Conservation (phyloP, 768 basidiomycete species). For the Tubosaeta sp. region DNA sequence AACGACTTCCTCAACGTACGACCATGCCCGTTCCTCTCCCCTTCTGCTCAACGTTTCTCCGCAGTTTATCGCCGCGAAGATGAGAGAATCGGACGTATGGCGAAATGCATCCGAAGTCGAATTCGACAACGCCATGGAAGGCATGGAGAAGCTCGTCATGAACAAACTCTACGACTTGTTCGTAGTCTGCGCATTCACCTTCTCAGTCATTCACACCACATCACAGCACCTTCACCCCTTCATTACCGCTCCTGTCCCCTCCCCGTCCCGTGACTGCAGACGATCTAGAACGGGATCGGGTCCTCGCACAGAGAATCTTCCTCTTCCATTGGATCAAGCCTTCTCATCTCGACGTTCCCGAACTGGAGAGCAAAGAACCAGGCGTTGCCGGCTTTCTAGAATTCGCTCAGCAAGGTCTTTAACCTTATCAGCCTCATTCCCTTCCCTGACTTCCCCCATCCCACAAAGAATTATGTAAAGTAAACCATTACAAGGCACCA, state of each 20-base stretch:
- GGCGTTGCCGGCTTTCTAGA: slow-evolving; percentile 68
- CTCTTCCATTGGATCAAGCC: slow-evolving; percentile 90
- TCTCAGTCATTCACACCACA: slow-evolving; percentile 3
- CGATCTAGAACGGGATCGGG: slow-evolving; percentile 93
- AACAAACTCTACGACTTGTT: slow-evolving; percentile 94
- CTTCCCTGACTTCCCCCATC: slow-evolving; percentile 1
- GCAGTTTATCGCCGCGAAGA: slow-evolving; percentile 86
- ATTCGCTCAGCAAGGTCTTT: slow-evolving; percentile 82
- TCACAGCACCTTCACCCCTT: slow-evolving; percentile 87
- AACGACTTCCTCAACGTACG: slow-evolving; percentile 84
- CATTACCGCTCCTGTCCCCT: slow-evolving; percentile 59
- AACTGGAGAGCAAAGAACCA: slow-evolving; percentile 52
- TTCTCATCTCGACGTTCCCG: slow-evolving; percentile 86
- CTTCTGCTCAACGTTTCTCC: slow-evolving; percentile 13
- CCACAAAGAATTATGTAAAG: slow-evolving; percentile 78
- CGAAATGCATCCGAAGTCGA: slow-evolving; percentile 70
- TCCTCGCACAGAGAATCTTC: slow-evolving; percentile 83
- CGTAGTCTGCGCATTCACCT: slow-evolving; percentile 30
- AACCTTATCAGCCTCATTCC: neutral
- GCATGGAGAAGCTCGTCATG: slow-evolving; percentile 99
- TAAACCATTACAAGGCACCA: slow-evolving; percentile 98
- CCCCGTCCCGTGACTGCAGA: slow-evolving; percentile 83
- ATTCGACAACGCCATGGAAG: slow-evolving; percentile 96
- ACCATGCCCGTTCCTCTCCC: neutral
- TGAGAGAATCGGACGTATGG: slow-evolving; percentile 85